These are phyloP conservation scores for Danielia oregonensis DNA, from an alignment of 805 yeast genomes.

Conservation along the genomic window DNA sequence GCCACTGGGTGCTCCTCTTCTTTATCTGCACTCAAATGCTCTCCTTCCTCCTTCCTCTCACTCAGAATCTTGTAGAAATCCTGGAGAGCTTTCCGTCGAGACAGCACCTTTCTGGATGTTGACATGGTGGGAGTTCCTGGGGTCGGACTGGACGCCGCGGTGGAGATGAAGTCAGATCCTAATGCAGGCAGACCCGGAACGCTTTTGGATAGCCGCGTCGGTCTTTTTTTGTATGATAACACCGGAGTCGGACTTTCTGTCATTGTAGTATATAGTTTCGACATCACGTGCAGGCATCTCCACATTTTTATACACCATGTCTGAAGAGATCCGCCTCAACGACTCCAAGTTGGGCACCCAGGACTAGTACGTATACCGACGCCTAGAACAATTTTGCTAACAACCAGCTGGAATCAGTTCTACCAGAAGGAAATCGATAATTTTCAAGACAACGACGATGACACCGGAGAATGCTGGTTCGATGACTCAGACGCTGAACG, in stretches of 20 bases:
- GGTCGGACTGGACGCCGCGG: neutral
- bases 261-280: neutral
- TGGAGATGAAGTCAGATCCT: neutral
- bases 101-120: slow-evolving; percentile 31
- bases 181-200: neutral
- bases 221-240: slow-evolving; percentile 29
- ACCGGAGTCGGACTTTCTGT: slow-evolving; percentile 15
- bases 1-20: neutral
- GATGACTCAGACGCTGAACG: slow-evolving; percentile 91
- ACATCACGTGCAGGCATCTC: neutral
- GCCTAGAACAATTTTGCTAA: slow-evolving; percentile 13
- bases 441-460: slow-evolving; percentile 69
- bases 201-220: too few relatives aligned
- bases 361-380: slow-evolving; percentile 50
- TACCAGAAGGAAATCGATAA: slow-evolving; percentile 70
- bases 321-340: slow-evolving; percentile 46
- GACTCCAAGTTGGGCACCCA: slow-evolving; percentile 84
- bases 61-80: slow-evolving; percentile 32
- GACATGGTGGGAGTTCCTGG: slow-evolving; percentile 5
- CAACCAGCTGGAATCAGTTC: slow-evolving; percentile 76
- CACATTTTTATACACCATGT: slow-evolving; percentile 1
- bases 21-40: neutral
- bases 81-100: slow-evolving; percentile 39
- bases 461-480: slow-evolving; percentile 97
- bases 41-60: slow-evolving; percentile 11